Conservation (phyloP, 1,284 basidiomycete genomes). For the Malassezia obtusa region DNA sequence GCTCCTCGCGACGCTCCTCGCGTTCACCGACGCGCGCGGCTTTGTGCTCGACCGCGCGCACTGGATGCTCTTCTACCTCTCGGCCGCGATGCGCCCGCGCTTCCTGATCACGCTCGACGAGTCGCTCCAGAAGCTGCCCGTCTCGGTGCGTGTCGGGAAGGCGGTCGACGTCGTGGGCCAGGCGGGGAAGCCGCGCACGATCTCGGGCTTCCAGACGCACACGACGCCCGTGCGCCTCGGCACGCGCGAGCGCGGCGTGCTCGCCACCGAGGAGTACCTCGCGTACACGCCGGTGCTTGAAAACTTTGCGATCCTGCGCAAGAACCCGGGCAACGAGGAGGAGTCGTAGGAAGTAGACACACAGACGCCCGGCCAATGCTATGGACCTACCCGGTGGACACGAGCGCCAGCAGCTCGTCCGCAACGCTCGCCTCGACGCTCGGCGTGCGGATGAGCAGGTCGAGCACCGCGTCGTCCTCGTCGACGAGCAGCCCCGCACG, state of each 20-base stretch:
- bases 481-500: not conserved
- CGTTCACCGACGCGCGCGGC: slow-evolving; percentile 84
- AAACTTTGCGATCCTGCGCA: slow-evolving; percentile 46
- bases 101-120: slow-evolving; percentile 94
- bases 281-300: slow-evolving; percentile 62
- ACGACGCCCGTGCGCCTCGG: slow-evolving; percentile 88
- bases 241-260: slow-evolving; percentile 82
- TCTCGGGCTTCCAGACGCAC: slow-evolving; percentile 59
- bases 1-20: slow-evolving; percentile 72
- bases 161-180: slow-evolving; percentile 50
- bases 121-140: slow-evolving; percentile 60
- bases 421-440: slow-evolving; percentile 11
- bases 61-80: slow-evolving; percentile 97
- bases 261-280: slow-evolving; percentile 93
- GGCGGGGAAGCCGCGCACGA: slow-evolving; percentile 49
- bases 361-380: not conserved
- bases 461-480: slow-evolving; percentile 12
- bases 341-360: slow-evolving; percentile 2
- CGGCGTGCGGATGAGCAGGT: slow-evolving; percentile 4
- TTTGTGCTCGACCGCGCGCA: slow-evolving; percentile 92
- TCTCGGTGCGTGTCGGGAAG: slow-evolving; percentile 90
- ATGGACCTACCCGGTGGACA: not conserved
- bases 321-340: slow-evolving; percentile 50
- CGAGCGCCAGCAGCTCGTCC: slow-evolving; percentile 10
- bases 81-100: slow-evolving; percentile 91